A percentile compares a stretch with the other conserved stretches of the same genome.
Conservation (phyloP, 2,329 filamentous ascomycete species). For the Calcarisporium arbuscula region DNA sequence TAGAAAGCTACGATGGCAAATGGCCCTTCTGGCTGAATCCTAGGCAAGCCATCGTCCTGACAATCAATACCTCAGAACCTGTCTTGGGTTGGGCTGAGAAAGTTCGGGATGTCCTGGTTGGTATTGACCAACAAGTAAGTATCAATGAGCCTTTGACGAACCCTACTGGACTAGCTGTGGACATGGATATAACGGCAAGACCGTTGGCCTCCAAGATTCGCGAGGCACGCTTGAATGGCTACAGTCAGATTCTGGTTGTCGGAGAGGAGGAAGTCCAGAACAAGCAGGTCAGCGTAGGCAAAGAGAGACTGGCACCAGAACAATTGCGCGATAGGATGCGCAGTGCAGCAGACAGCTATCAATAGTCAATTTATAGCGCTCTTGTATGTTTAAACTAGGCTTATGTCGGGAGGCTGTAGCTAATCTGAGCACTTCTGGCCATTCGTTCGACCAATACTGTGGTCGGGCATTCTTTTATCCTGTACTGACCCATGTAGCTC, state of each 20-base stretch:
- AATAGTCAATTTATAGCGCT: slow-evolving; percentile 24
- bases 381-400: background rate
- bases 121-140: no score
- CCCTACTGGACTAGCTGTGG: slow-evolving; percentile 59
- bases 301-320: slow-evolving; percentile 35
- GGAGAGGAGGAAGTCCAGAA: slow-evolving; percentile 59
- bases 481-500: no score
- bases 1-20: slow-evolving; percentile 72
- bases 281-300: slow-evolving; percentile 42
- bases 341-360: slow-evolving; percentile 39
- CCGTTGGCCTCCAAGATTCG: slow-evolving; percentile 63
- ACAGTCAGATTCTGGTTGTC: slow-evolving; percentile 67
- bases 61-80: slow-evolving; percentile 56
- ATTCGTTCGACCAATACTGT: no score
- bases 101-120: slow-evolving; percentile 44
- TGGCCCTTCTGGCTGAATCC: slow-evolving; percentile 91
- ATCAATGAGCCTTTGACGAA: slow-evolving; percentile 41
- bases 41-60: slow-evolving; percentile 67
- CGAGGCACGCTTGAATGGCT: slow-evolving; percentile 65
- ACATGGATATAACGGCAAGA: slow-evolving; percentile 60
- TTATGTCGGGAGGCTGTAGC: no score
- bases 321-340: slow-evolving; percentile 40
- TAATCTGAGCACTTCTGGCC: no score
- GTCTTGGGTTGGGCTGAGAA: slow-evolving; percentile 44
- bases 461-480: no score